Evolutionary conservation across 371 early-diverging fungal genomes (phyloP), one percentile per base, ranked within the genome.

Genomic region (Mucor irregularis): DNA sequence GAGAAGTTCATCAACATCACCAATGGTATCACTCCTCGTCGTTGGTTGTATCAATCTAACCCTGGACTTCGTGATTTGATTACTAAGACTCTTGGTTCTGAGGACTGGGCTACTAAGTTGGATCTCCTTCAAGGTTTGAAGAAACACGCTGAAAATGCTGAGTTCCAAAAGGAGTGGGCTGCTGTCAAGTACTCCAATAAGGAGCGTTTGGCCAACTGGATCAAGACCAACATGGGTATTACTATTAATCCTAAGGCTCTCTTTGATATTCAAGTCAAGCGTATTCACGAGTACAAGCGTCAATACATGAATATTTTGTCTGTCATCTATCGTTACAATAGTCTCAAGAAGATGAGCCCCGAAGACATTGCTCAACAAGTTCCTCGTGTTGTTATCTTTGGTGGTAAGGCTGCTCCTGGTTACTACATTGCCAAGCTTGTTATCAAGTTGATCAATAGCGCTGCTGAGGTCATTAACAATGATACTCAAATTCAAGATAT

Each of bases 241-340:
- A 69, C 74, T 5, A 90, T 96, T 39, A 80, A 76, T 56, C 84
- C 94, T n/a, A 81, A 92, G 49, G 89, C 95, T 6, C 65, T 96
- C 52, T 96, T 96, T 72, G 96, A 96, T 72, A 83, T 94, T 55
- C 95, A 95, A 73, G 95, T 94, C 61, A 95, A 93, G 80, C 90
- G 96, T 75, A 89, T 96, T 62, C 96, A 96, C 73, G 96, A 96
- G 76, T 96, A 96, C 76, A 96, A 96, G 81, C 91, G 96, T 52
- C 96, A 96, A 78, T 92, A 94, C 69, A 91, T 96, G 93, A 96
- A 96, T 75, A 95, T 96, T 61, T 69, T 96, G 28, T 75, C 86
- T 46, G 93, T 94, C 47, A 93, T 95, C 64, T 84, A 93, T 71
- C 92, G 94, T 49, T 96, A 96, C 83, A 72, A 85, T 62, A 61